Evolutionary conservation across 2,329 filamentous ascomycete genomes (phyloP).

Genomic region (Ophiostoma ulmi): DNA sequence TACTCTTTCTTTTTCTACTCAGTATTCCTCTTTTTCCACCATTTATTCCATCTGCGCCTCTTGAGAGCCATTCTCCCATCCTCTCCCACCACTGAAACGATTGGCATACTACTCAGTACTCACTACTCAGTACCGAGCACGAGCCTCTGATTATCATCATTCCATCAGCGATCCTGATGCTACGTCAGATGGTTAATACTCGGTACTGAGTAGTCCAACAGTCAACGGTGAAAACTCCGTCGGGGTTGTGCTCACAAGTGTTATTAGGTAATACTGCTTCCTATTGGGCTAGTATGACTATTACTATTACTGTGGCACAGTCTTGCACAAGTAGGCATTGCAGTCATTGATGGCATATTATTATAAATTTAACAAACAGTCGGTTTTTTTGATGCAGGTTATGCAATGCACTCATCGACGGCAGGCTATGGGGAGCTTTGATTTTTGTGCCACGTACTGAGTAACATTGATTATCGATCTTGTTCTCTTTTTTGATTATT

Average conservation of each 20-base stretch:
- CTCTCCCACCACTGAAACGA: background rate
- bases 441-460: background rate
- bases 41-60: background rate
- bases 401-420: background rate
- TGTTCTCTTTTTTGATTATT: background rate
- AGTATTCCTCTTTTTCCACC: background rate
- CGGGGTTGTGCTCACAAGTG: background rate
- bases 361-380: too few relatives aligned
- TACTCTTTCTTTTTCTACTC: background rate
- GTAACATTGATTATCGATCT: slow-evolving; percentile 5
- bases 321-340: background rate
- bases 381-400: background rate
- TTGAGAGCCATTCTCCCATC: too few relatives aligned
- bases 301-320: background rate
- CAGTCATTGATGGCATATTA: too few relatives aligned
- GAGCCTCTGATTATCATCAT: slow-evolving; percentile 8
- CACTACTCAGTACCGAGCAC: background rate
- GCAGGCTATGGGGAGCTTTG: background rate
- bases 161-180: slow-evolving; percentile 12
- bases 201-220: background rate
- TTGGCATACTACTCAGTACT: background rate
- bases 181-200: background rate
- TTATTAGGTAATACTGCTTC: background rate
- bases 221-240: background rate
- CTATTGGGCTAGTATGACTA: too few relatives aligned